These are phyloP conservation scores for Aspergillus ruber DNA, from an alignment of 2,329 filamentous ascomycete species.

Conservation along the genomic window DNA sequence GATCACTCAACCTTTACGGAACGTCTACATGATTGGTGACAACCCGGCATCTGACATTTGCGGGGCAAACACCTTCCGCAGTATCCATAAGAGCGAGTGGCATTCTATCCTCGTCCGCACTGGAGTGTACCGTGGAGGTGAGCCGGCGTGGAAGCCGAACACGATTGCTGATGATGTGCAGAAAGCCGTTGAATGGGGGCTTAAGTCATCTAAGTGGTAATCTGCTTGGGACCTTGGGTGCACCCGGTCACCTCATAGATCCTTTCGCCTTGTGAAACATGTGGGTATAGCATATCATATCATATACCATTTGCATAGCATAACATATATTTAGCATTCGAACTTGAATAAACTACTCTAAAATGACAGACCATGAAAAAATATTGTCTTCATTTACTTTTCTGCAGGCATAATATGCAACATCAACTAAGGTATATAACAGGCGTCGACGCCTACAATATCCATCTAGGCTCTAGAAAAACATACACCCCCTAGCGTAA, in stretches of 20 bases:
- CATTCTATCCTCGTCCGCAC: constrained; percentile 69
- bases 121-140: constrained; percentile 61
- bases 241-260: no score
- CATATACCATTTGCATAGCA: no score
- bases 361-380: no score
- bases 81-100: constrained; percentile 66
- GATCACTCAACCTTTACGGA: constrained; percentile 48
- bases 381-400: no score
- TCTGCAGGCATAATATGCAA: no score
- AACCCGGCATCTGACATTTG: constrained; percentile 85
- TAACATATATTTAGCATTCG: no score
- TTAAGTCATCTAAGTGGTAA: constrained; percentile 48
- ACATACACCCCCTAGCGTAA: constrained; percentile 2
- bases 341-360: no score
- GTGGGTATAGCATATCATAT: no score
- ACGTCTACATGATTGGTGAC: constrained; percentile 92
- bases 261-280: background rate
- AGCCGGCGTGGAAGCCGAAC: constrained; percentile 57
- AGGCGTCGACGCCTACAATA: constrained; percentile 10
- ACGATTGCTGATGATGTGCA: constrained; percentile 67
- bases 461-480: constrained; percentile 5
- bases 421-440: no score
- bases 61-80: constrained; percentile 72
- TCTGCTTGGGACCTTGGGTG: background rate
- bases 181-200: constrained; percentile 69